These are phyloP conservation scores for Orbilia javanica DNA, from an alignment of 2,329 filamentous ascomycete species.

Conservation along the genomic window DNA sequence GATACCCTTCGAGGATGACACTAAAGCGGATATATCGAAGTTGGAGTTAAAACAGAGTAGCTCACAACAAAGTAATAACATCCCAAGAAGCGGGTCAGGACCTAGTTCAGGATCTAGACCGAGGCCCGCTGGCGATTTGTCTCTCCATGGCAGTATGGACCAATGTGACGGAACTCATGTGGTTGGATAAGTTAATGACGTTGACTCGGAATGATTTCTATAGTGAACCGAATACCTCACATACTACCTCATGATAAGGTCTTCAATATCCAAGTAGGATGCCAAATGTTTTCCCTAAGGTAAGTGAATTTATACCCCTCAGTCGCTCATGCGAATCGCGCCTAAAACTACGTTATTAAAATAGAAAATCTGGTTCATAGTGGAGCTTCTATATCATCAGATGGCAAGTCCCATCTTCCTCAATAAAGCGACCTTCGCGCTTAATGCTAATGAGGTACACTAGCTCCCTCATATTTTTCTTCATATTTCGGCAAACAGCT, in stretches of 20 bases:
- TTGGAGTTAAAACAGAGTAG: constrained; percentile 35
- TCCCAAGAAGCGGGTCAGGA: constrained; percentile 10
- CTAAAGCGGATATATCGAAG: constrained; percentile 46
- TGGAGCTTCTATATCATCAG: constrained; percentile 77
- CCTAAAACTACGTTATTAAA: constrained; percentile 53
- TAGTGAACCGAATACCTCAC: constrained; percentile 54
- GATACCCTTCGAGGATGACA: constrained; percentile 54
- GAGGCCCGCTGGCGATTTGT: constrained; percentile 31
- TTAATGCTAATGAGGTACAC: constrained; percentile 62
- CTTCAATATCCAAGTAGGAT: constrained; percentile 55
- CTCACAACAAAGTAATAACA: constrained; percentile 29
- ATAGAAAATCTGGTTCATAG: constrained; percentile 65
- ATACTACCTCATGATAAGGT: constrained; percentile 55
- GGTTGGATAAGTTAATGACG: not conserved
- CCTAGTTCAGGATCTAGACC: constrained; percentile 4
- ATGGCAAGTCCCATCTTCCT: constrained; percentile 71
- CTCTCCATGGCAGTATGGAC: constrained; percentile 49
- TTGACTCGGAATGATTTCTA: not conserved
- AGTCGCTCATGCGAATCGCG: constrained; percentile 37
- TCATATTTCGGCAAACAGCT: constrained; percentile 91
- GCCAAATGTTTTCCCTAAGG: constrained; percentile 56
- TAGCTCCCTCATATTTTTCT: constrained; percentile 96
- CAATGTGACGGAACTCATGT: not conserved
- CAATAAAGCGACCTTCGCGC: constrained; percentile 42
- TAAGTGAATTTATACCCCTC: constrained; percentile 18